phyloP scores from a whole-genome alignment of 2,329 filamentous ascomycete genomes.

The Scedosporium minutisporum region DNA sequence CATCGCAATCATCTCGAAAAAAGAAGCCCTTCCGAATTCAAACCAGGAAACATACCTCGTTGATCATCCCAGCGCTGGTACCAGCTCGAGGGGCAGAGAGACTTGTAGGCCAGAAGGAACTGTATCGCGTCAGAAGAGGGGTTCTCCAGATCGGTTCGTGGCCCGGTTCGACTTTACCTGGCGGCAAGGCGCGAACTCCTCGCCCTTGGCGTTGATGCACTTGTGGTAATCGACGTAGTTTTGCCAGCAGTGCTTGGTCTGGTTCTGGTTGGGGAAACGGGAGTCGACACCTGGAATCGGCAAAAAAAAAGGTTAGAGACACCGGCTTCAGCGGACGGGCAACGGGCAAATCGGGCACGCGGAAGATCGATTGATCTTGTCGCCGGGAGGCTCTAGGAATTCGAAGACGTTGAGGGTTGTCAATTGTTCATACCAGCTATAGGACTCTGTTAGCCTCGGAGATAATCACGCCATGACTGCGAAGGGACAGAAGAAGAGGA shows the following conservation, averaged over 20 bases:
- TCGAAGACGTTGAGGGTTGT: background rate
- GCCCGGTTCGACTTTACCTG: constrained; percentile 53
- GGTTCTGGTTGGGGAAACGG: constrained; percentile 97
- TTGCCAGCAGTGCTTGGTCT: constrained; percentile 99
- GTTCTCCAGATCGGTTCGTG: background rate
- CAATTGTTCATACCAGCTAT: constrained; percentile 32
- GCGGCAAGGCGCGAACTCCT: constrained; percentile 94
- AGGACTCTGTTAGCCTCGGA: constrained; percentile 31
- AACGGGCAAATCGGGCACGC: background rate
- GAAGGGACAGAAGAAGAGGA: background rate
- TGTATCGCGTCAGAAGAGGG: constrained; percentile 26
- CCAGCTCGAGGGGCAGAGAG: constrained; percentile 94
- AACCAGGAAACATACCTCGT: constrained; percentile 57
- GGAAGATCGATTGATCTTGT: background rate
- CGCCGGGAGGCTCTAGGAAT: background rate
- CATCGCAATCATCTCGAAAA: constrained; percentile 9
- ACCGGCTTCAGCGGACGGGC: background rate
- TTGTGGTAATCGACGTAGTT: constrained; percentile 99
- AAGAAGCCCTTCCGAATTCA: constrained; percentile 7
- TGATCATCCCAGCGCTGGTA: constrained; percentile 93
- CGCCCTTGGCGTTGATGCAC: constrained; percentile 96
- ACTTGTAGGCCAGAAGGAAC: constrained; percentile 96
- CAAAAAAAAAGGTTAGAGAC: constrained; percentile 2
- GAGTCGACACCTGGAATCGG: constrained; percentile 78
- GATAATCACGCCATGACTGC: constrained; percentile 21